phyloP scores from a whole-genome alignment of 768 basidiomycete species.

The Lanmaoa pseudosensibilis region DNA sequence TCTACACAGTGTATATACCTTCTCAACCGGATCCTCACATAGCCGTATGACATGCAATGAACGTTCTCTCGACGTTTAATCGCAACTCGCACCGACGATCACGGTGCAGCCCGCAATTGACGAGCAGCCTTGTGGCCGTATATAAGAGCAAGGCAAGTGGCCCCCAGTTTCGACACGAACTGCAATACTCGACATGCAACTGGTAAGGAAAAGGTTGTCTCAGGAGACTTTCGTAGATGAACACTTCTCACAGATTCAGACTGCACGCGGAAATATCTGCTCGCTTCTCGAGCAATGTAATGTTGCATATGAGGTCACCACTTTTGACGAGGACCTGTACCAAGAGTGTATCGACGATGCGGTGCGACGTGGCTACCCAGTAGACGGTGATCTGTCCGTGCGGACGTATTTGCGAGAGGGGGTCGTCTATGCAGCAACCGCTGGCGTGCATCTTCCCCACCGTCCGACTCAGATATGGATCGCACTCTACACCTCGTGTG shows the following conservation, averaged over 20 bases:
- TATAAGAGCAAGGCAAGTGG: slow-evolving; percentile 6
- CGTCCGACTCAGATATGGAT: slow-evolving; percentile 28
- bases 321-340: slow-evolving; percentile 13
- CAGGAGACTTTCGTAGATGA: not conserved
- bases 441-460: slow-evolving; percentile 23
- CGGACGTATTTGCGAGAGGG: slow-evolving; percentile 33
- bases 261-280: slow-evolving; percentile 9
- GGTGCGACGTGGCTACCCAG: slow-evolving; percentile 18
- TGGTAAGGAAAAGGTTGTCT: not conserved
- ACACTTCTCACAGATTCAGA: slow-evolving; percentile 8
- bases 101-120: not conserved
- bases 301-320: slow-evolving; percentile 6
- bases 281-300: slow-evolving; percentile 16
- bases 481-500: slow-evolving; percentile 40
- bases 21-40: not conserved
- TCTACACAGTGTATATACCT: not conserved
- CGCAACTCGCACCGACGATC: not conserved
- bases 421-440: slow-evolving; percentile 24
- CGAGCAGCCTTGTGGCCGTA: not conserved
- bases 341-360: not conserved
- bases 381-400: slow-evolving; percentile 22
- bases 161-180: not conserved
- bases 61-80: not conserved
- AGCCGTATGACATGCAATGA: not conserved
- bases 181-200: slow-evolving; percentile 1